Evolutionary conservation across 2,329 filamentous ascomycete species (phyloP), one percentile per base, ranked within the genome.

Genomic region (Claviceps sorghi): DNA sequence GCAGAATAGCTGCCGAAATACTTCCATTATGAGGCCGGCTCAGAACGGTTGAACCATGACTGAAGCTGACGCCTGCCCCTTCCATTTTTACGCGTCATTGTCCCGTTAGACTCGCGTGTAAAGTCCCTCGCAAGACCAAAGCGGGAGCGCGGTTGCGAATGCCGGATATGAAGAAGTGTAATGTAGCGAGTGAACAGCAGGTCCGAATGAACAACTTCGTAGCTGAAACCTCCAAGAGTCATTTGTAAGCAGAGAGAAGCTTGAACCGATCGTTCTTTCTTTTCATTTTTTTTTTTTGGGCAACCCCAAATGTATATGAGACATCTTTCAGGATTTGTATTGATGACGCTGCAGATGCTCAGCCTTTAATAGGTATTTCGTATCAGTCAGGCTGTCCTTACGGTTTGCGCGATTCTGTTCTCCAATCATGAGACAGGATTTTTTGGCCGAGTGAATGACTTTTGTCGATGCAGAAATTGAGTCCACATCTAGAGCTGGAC

Each of bases 191-290:
- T 15, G 5, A 15, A 5, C 17, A 88, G 80, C 42, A 91, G 75
- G 64, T 91, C 87, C 60, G 84, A 82, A 48, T 87, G 81, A 41
- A 91, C 86, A 63, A 93, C 56, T 45, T 45, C 1, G 22, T 22
- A n/a, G 8, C 17, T 6, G 36, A 1, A 38, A 8, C 36, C 17
- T 38, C 36, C 8, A 7, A 38, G 15, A 38, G 36, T 9, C 15
- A 38, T n/a, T 15, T n/a, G 9, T 34, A 7, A 34, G 32, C 9
- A 36, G 34, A 1, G 11, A 15, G 15, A 36, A 36, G 34, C 34
- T 15, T 36, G 34, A 11, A 7, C 10, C 13, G 34, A 13, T 13
- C 34, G 2, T 10, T 36, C 3, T 36, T 36, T 36, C 5, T 26
- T 26, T 26, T 26, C 26, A 3, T 26, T 26, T 5, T 26, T 26